These are phyloP conservation scores for Daldinia eschscholtzii DNA, from an alignment of 2,329 filamentous ascomycete species.

Conservation along the genomic window DNA sequence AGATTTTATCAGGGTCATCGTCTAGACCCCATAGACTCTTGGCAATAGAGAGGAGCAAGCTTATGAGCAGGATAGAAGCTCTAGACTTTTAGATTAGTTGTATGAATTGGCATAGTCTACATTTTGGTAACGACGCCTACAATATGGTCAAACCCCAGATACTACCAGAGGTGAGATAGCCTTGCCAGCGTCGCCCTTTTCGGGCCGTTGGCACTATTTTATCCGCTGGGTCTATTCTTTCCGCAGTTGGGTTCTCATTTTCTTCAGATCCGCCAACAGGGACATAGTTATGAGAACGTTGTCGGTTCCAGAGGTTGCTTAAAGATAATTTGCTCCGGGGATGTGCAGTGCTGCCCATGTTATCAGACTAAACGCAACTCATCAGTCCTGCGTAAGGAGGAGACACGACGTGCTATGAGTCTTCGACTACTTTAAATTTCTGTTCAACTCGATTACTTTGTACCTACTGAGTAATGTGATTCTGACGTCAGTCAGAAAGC, in stretches of 20 bases:
- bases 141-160: conserved; percentile 54
- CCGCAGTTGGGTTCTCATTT: conserved; percentile 17
- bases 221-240: conserved; percentile 21
- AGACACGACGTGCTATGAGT: neutral
- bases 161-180: conserved; percentile 53
- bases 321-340: conserved; percentile 25
- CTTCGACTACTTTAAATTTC: neutral
- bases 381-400: neutral
- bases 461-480: neutral
- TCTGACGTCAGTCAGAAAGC: conserved; percentile 14
- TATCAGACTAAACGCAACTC: neutral
- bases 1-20: conserved; percentile 49
- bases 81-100: conserved; percentile 45
- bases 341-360: conserved; percentile 19
- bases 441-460: neutral
- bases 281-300: conserved; percentile 28
- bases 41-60: conserved; percentile 51
- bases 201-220: conserved; percentile 9
- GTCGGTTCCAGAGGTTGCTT: conserved; percentile 34
- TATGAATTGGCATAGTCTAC: conserved; percentile 5
- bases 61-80: conserved; percentile 52
- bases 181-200: conserved; percentile 38
- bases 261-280: conserved; percentile 33
- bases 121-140: conserved; percentile 49
- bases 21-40: conserved; percentile 51